Base-by-base conservation (phyloP, 306 rosid genomes). In the Malus fusca region DNA sequence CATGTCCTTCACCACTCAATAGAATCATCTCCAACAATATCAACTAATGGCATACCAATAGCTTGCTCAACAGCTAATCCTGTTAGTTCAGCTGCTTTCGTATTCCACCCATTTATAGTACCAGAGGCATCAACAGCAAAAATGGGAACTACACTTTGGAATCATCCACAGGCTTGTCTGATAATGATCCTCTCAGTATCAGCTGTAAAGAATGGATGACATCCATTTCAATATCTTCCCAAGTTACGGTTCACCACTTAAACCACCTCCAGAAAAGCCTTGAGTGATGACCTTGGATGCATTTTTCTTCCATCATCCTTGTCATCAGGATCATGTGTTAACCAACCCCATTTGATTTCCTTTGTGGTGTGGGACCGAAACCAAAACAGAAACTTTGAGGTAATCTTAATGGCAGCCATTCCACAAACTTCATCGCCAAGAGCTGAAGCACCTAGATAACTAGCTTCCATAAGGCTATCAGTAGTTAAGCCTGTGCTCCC, bases 201-300 rank as follows among this genome's bases (percentile, higher is more conserved):
- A 85, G 75, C 78, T 82, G 88, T 56, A 85, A 69, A 14, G 88
- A 85, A 76, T 85, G 88, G 64, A 82, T 76, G 73, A 82, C 81
- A 79, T 85, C 85, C 88, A 85, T 85, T 76, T 82, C 85, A 73
- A 79, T 68, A 78, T 85, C 88, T 68, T 85, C 88, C 88, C 88
- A 79, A 31, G 85, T 85, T 64, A 68, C 60, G 10, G 82, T 75
- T 35, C 82, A 69, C 40, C 72, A 74, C 88, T 82, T 82, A 30
- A 30, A 81, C 75, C 61, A 85, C 88, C 72, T 85, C 88, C 58
- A 85, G 70, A 60, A 85, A 85, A 72, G 85, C 85, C 82, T 82
- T 85, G 79, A 85, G 79, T 14, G 88, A 85, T 48, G 85, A 85
- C 71, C 85, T 85, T 7, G 88, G 88, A 40, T 82, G 83, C 85